Evolutionary conservation across 331 rosid species (phyloP).

Genomic region (Ulmus americana): DNA sequence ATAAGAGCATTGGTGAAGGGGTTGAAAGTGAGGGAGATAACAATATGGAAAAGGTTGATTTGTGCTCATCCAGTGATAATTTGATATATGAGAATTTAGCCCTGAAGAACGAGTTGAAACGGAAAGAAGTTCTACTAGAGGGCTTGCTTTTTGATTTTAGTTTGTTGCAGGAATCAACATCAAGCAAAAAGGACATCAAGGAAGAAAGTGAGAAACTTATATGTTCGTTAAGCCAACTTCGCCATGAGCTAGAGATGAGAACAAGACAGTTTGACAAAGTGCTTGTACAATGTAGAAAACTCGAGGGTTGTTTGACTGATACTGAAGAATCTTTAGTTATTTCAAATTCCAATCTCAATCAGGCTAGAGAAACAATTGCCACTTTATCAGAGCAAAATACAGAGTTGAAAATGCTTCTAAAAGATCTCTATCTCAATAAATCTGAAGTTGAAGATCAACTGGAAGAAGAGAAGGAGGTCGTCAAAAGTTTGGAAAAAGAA

Average conservation of each 20-base stretch:
- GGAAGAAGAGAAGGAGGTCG: slow-evolving; percentile 69
- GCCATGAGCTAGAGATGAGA: slow-evolving; percentile 58
- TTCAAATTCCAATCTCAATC: slow-evolving; percentile 57
- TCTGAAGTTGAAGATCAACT: slow-evolving; percentile 54
- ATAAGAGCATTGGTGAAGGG: slow-evolving; percentile 21
- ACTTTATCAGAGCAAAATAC: slow-evolving; percentile 48
- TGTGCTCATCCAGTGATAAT: slow-evolving; percentile 32
- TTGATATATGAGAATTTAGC: slow-evolving; percentile 43
- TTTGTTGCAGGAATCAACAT: slow-evolving; percentile 80
- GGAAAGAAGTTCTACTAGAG: slow-evolving; percentile 73
- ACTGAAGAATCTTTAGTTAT: slow-evolving; percentile 49
- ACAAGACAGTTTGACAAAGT: slow-evolving; percentile 53
- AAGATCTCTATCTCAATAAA: slow-evolving; percentile 48
- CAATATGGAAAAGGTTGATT: slow-evolving; percentile 31
- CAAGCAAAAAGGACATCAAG: slow-evolving; percentile 63
- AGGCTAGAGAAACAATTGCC: slow-evolving; percentile 49
- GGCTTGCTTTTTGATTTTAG: slow-evolving; percentile 87
- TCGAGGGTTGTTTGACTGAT: slow-evolving; percentile 50
- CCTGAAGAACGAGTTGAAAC: slow-evolving; percentile 57
- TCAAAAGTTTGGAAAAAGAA: slow-evolving; percentile 73
- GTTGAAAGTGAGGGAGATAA: slow-evolving; percentile 22
- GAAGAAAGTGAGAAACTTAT: slow-evolving; percentile 67
- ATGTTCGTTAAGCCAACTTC: slow-evolving; percentile 50
- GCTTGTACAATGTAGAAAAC: slow-evolving; percentile 42
- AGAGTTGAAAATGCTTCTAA: slow-evolving; percentile 57